A percentile compares a stretch with the other conserved stretches of the same genome.
phyloP scores from a whole-genome alignment of 176 grass and related monocot species.

The Elymus sibiricus region DNA sequence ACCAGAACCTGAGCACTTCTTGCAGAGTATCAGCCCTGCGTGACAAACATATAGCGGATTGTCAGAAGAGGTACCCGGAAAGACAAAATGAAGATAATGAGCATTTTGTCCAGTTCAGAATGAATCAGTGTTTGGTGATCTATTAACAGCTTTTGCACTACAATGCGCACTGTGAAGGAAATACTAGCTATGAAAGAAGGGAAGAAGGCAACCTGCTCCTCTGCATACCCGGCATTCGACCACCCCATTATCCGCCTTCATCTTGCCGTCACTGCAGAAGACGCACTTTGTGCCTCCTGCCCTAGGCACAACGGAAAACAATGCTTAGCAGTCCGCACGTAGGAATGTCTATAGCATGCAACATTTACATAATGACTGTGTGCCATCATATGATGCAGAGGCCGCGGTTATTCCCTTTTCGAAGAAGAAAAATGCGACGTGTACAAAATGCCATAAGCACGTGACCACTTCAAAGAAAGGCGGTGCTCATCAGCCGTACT shows the following conservation, averaged over 20 bases:
- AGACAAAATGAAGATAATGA: background rate
- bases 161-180: background rate
- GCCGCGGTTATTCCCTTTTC: too few species aligned
- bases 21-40: slow-evolving; percentile 85
- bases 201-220: slow-evolving; percentile 68
- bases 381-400: too few species aligned
- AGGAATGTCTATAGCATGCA: too few species aligned
- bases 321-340: background rate
- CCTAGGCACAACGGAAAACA: slow-evolving; percentile 34
- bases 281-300: slow-evolving; percentile 88
- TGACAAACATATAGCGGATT: background rate
- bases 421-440: background rate
- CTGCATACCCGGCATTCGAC: slow-evolving; percentile 83
- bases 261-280: slow-evolving; percentile 84
- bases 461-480: background rate
- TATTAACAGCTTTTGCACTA: background rate
- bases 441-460: background rate
- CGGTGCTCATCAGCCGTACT: too few species aligned
- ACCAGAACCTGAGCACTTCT: slow-evolving; percentile 91
- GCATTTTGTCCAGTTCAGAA: background rate
- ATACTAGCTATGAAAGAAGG: background rate
- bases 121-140: background rate
- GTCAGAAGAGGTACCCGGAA: background rate
- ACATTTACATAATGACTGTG: too few species aligned
- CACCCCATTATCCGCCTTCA: slow-evolving; percentile 69